A percentile compares a stretch with the other conserved stretches of the same genome.
phyloP scores from a whole-genome alignment of 306 rosid species.

The Vachellia collinsii region DNA sequence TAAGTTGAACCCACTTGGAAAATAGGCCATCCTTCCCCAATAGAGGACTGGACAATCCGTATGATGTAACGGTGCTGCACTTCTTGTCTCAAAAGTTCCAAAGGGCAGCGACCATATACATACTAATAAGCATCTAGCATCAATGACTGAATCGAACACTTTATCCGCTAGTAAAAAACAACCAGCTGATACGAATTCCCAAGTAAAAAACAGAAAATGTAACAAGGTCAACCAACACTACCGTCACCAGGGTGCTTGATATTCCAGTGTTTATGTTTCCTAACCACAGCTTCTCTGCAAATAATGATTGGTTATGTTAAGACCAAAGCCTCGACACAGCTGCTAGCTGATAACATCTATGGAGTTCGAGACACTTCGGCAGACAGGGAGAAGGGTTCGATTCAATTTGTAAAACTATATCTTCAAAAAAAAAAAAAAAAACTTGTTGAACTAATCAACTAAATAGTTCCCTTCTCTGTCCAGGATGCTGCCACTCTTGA shows the following conservation, averaged over 20 bases:
- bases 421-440: slow-evolving; percentile 27
- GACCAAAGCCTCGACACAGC: not conserved
- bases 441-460: not conserved
- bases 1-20: not conserved
- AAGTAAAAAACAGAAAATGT: slow-evolving; percentile 1
- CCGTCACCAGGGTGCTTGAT: slow-evolving; percentile 13
- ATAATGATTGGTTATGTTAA: not conserved
- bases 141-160: not conserved
- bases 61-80: slow-evolving; percentile 17
- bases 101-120: slow-evolving; percentile 34
- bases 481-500: not conserved
- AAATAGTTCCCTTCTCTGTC: not conserved
- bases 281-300: not conserved
- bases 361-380: slow-evolving; percentile 7
- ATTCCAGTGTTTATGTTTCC: not conserved
- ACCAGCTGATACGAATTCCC: not conserved
- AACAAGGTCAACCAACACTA: slow-evolving; percentile 23
- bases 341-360: slow-evolving; percentile 10
- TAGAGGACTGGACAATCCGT: slow-evolving; percentile 19
- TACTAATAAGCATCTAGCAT: slow-evolving; percentile 2
- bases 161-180: not conserved
- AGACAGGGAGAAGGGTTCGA: slow-evolving; percentile 20
- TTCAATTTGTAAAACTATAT: slow-evolving; percentile 28
- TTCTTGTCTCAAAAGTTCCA: slow-evolving; percentile 41
- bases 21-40: not conserved